Base-by-base conservation (phyloP, 2,329 filamentous ascomycete species). In the Passalora sequoiae region DNA sequence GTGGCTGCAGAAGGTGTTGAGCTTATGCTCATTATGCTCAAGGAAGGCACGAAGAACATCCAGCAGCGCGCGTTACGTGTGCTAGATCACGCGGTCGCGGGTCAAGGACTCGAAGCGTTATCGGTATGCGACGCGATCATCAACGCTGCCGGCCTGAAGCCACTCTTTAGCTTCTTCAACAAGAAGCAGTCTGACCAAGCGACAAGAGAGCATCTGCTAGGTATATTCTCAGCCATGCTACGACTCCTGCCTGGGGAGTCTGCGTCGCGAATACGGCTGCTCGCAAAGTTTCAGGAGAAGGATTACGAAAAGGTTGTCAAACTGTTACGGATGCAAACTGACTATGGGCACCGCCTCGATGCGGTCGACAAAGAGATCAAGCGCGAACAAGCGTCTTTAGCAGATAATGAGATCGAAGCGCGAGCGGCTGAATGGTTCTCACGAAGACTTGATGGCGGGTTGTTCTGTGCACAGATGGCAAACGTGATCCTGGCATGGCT, bases 271-370 rank as follows among this genome's bases (percentile, higher is more conserved):
- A 94, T 97, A 55, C 80, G 92, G 3, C 78, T 84, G 1, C 75
- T 97, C 3, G 91, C 89, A 36, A 98, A 98, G 61, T 97, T 97
- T 58, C 84, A 95, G 13, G 92, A 98, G 65, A 94, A 88, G 61
- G 82, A 95, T 53, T 95, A 94, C 62, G 87, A 83, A 54, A 97
- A 97, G 71, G 79, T 88, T 27, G 69, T 62, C 4, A 86, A 82
- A 60, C 71, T 97, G 4, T 64, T 94, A 25, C 72, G 76, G 47
- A 65, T 96, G 36, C 78, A 89, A 29, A 70, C 78, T 36, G 83
- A 86, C 9, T 94, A 89, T 61, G 76, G 77, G 0, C 69, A 74
- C 0, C 75, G 78, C 12, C 66, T 94, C 1, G 69, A 67, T 0
- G 69, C 73, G 0, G 80, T 86, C 1, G 84, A 89, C 39, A 67